These are phyloP conservation scores for Talaromyces sp. DNA, from an alignment of 2,329 filamentous ascomycete species.

Conservation along the genomic window DNA sequence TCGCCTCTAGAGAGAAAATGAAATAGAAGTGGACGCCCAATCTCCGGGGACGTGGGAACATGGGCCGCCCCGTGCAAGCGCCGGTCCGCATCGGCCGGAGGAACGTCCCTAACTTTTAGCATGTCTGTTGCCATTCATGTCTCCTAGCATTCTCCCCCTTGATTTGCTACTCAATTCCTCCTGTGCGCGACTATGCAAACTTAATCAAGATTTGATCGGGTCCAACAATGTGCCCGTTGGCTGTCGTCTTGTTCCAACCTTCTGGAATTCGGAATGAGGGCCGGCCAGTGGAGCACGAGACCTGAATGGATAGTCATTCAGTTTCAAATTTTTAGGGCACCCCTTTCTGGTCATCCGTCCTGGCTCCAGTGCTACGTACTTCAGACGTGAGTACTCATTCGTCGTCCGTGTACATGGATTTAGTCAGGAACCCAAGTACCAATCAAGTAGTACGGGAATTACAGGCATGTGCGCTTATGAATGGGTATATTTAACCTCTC, in stretches of 20 bases:
- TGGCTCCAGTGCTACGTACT: neutral
- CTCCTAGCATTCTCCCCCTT: constrained; percentile 2
- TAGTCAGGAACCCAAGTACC: neutral
- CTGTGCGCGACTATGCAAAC: neutral
- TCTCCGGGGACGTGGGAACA: constrained; percentile 12
- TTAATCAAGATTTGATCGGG: constrained; percentile 1
- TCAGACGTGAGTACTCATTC: neutral
- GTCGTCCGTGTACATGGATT: neutral
- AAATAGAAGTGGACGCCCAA: neutral
- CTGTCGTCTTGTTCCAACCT: neutral
- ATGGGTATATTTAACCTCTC: neutral
- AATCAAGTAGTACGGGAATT: neutral
- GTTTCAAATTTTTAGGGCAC: constrained; percentile 3
- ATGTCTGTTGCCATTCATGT: neutral
- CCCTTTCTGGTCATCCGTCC: neutral
- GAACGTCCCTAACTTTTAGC: constrained; percentile 7
- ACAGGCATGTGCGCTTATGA: neutral
- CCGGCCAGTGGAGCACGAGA: constrained; percentile 6
- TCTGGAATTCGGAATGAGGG: constrained; percentile 4
- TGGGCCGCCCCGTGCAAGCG: constrained; percentile 18
- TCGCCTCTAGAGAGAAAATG: neutral
- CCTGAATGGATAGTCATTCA: neutral
- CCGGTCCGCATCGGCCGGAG: constrained; percentile 9
- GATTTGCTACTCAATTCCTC: neutral
- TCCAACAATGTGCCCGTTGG: neutral